A percentile compares a stretch with the other conserved stretches of the same genome.
These are phyloP conservation scores for Dactylellina haptotyla DNA, from an alignment of 2,329 filamentous ascomycete species.

Conservation along the genomic window DNA sequence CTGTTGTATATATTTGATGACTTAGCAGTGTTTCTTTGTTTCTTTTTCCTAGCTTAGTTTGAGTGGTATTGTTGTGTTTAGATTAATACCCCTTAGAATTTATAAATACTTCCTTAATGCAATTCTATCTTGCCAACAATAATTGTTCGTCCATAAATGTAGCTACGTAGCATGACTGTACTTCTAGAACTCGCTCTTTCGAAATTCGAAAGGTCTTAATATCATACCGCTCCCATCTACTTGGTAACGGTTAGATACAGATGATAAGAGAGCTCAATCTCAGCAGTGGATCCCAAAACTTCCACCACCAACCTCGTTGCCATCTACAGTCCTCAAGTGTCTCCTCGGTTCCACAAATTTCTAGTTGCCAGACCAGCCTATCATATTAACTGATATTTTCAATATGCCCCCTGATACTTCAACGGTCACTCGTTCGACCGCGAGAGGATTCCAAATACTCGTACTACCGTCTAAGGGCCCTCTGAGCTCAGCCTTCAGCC, in stretches of 20 bases:
- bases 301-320: too few relatives aligned
- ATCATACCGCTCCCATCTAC: too few relatives aligned
- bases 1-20: constrained; percentile 10
- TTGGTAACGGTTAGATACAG: too few relatives aligned
- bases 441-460: constrained; percentile 17
- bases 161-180: too few relatives aligned
- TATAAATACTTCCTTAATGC: constrained; percentile 9
- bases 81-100: constrained; percentile 4
- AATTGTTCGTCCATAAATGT: too few relatives aligned
- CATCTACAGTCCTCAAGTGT: too few relatives aligned
- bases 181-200: too few relatives aligned
- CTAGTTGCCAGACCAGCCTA: not conserved
- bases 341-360: too few relatives aligned
- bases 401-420: not conserved
- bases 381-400: not conserved
- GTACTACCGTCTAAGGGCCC: not conserved
- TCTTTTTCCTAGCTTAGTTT: too few relatives aligned
- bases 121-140: not conserved
- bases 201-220: too few relatives aligned
- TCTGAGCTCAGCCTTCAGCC: not conserved
- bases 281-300: too few relatives aligned
- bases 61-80: constrained; percentile 23
- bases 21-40: not conserved
- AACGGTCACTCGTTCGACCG: not conserved
- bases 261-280: too few relatives aligned